phyloP scores from a whole-genome alignment of 1,284 basidiomycete genomes.

The Irpex sp. region DNA sequence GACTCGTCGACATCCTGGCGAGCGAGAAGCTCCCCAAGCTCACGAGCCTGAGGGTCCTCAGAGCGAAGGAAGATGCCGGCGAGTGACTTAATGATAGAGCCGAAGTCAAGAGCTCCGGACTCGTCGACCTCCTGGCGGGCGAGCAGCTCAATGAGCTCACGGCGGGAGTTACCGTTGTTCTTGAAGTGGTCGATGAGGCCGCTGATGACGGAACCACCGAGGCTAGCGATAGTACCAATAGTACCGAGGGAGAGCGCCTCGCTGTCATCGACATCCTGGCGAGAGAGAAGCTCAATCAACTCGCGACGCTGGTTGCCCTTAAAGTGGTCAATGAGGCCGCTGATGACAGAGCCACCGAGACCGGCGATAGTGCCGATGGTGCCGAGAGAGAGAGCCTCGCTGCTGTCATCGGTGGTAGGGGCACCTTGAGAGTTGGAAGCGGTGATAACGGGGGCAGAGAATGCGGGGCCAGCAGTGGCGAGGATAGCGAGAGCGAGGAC shows the following conservation, averaged over 20 bases:
- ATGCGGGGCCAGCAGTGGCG: slow-evolving; percentile 1
- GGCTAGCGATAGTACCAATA: background rate
- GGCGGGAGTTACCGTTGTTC: background rate
- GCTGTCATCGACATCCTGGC: background rate
- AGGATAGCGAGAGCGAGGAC: slow-evolving; percentile 1
- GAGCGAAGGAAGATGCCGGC: background rate
- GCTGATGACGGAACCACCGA: background rate
- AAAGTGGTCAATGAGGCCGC: too few species aligned
- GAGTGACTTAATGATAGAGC: background rate
- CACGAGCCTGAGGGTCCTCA: background rate
- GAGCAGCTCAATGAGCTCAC: slow-evolving; percentile 1
- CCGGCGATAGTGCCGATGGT: background rate
- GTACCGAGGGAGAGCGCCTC: slow-evolving; percentile 1
- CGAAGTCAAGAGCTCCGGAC: background rate
- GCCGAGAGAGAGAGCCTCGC: background rate
- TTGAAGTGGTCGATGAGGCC: background rate
- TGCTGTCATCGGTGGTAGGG: background rate
- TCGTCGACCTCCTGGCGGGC: background rate
- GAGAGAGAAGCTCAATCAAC: background rate
- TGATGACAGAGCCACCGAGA: background rate
- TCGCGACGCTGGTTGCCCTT: slow-evolving; percentile 1
- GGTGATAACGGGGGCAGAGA: background rate
- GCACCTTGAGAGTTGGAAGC: background rate
- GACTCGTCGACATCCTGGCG: background rate
- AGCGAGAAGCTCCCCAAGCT: background rate